Evolutionary conservation across 1,284 basidiomycete species (phyloP), one percentile per base, ranked within the genome.

Genomic region (Cutaneotrichosporon curvatum): DNA sequence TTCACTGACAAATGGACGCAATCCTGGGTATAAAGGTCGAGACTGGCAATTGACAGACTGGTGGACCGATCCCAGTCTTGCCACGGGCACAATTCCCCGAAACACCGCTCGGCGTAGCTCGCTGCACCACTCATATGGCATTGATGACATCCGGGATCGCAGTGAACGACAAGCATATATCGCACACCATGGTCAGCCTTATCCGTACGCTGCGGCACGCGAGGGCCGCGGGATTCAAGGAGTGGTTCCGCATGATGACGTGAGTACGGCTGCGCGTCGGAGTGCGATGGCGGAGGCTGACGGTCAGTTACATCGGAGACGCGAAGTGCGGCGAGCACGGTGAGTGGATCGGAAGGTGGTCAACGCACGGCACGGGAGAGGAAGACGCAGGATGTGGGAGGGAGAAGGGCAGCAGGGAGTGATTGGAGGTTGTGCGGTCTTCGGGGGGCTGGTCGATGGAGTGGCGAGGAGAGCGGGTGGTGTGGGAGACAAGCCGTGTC

Each of bases 271-370:
- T 19, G 22, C 20, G 11, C 21, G n/a, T 5, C 8, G 34, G 25
- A n/a, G 34, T 12, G 22, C 45, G 23, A 33, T 25, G 16, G 6
- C 43, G n/a, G n/a, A n/a, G n/a, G 39, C 48, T 54, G 40, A 43
- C 28, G 57, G 84, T 78, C 80, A 89, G 71, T 45, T 88, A 91
- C 68, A 92, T 94, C 55, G 84, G 87, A 43, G 91, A 95, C 61
- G 85, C 86, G 46, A 96, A 95, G 72, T 80, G 79, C 18, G 91
- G 90, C 16, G 75, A 75, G 56, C 77, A 80, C 45, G 75, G 53
- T 58, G 41, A 16, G 50, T 51, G 15, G 25, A 28, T 28, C 25
- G 25, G n/a, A n/a, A n/a, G n/a, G n/a, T n/a, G n/a, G n/a, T n/a
- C n/a, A n/a, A n/a, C n/a, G n/a, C n/a, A n/a, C 20, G 19, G 33